Evolutionary conservation across 257 asterid species (phyloP), one percentile per base, ranked within the genome.

Genomic region (Gardenia jasminoides): DNA sequence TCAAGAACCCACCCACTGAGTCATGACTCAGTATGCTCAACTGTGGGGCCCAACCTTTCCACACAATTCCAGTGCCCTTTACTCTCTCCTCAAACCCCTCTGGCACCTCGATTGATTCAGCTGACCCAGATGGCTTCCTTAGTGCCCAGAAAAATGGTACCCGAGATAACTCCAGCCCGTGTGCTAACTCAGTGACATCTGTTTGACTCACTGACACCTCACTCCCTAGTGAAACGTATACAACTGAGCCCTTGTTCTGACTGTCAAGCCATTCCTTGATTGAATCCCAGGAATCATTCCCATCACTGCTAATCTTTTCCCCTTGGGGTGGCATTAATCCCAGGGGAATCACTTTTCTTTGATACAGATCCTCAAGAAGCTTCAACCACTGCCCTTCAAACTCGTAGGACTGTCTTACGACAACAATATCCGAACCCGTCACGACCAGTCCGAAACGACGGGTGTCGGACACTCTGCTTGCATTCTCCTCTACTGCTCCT

Each of bases 41-140:
- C 56, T 82, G 80, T 8, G 82, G 82, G 3, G 39, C 82, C 85
- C 85, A 82, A 6, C 67, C 64, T 22, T 65, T 75, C 68, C 75
- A 39, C 6, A 82, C 71, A 2, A 74, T 24, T 0, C 85, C 85
- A 0, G 80, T 59, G 13, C 76, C 85, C 33, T 67, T 56, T 0
- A 71, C 72, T 48, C 82, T 15, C 19, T 82, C 82, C 47, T 82
- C 77, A 6, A 33, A 78, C 19, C 82, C 74, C 1, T 44, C 77
- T 0, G 85, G 79, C 2, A 82, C 31, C 15, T 44, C 26, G 0
- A 69, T 39, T 26, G n/a, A 1, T 11, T 66, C 58, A 8, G 61
- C 19, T 2, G 44, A 17, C n/a, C 31, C 56, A 6, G 64, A 7
- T 20, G 26, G 28, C 22, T 54, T 68, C 83, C 69, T 56, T 28